Conservation (phyloP, 2,329 filamentous ascomycete species). For the Dothidotthia symphoricarpi region DNA sequence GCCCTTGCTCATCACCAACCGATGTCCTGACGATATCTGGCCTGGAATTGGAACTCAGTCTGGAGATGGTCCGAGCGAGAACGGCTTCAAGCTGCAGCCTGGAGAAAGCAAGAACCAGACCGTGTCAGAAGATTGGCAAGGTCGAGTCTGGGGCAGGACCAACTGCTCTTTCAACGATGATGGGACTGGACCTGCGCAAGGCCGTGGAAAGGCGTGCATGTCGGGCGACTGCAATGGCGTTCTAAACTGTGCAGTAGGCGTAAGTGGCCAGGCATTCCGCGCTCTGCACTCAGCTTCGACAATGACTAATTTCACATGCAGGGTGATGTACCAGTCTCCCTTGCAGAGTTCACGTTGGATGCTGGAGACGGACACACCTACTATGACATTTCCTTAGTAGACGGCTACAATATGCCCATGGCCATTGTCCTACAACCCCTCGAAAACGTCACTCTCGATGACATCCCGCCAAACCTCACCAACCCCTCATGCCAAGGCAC, state of each 20-base stretch:
- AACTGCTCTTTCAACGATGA: slow-evolving; percentile 74
- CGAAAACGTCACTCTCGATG: slow-evolving; percentile 58
- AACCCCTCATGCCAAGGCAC: slow-evolving; percentile 77
- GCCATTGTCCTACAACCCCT: slow-evolving; percentile 55
- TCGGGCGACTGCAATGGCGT: slow-evolving; percentile 75
- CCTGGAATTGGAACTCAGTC: slow-evolving; percentile 72
- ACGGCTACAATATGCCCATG: slow-evolving; percentile 78
- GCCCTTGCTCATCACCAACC: slow-evolving; percentile 69
- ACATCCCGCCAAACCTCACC: slow-evolving; percentile 71
- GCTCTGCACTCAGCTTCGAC: not conserved
- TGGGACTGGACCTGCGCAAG: slow-evolving; percentile 54
- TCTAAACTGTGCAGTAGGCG: slow-evolving; percentile 66
- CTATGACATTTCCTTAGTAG: slow-evolving; percentile 81
- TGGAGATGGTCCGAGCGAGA: slow-evolving; percentile 64
- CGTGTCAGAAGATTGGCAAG: slow-evolving; percentile 74
- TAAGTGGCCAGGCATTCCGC: slow-evolving; percentile 44
- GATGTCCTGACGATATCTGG: slow-evolving; percentile 69
- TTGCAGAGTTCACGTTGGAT: slow-evolving; percentile 77
- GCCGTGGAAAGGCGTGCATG: slow-evolving; percentile 59
- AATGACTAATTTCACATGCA: slow-evolving; percentile 35
- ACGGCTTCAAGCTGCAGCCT: slow-evolving; percentile 65
- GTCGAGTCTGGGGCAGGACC: slow-evolving; percentile 77
- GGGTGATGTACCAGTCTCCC: slow-evolving; percentile 71
- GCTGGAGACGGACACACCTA: slow-evolving; percentile 69
- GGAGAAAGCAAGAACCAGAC: slow-evolving; percentile 61